A percentile compares a stretch with the other conserved stretches of the same genome.
Conservation (phyloP, 805 yeast species). For the Candida patagonica region DNA sequence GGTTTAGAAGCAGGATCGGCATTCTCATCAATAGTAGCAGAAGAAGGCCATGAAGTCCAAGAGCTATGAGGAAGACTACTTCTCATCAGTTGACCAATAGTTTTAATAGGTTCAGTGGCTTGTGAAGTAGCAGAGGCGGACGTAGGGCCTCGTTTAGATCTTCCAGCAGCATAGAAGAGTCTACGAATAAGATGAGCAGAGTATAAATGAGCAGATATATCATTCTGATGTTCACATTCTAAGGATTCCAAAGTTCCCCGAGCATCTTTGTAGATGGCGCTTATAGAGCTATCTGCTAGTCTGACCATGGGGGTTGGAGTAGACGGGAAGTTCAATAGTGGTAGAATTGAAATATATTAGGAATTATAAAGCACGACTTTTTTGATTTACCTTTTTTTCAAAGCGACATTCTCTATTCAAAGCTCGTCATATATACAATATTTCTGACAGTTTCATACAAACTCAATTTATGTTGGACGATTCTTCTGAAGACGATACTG, state of each 20-base stretch:
- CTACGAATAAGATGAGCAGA: slow-evolving; percentile 37
- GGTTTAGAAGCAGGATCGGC: slow-evolving; percentile 3
- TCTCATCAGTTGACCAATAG: not conserved
- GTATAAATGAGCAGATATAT: slow-evolving; percentile 58
- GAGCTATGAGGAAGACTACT: slow-evolving; percentile 26
- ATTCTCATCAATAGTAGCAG: not conserved
- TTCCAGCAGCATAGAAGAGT: not conserved
- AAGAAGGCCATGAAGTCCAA: slow-evolving; percentile 59
- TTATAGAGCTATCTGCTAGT: not conserved
- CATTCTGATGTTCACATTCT: slow-evolving; percentile 27
- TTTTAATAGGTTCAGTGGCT: not conserved
- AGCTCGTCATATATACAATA: not conserved
- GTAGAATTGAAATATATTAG: no score
- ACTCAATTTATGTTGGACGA: not conserved
- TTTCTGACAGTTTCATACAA: not conserved
- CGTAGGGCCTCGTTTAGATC: no score
- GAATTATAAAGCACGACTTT: no score
- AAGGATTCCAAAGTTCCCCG: slow-evolving; percentile 10
- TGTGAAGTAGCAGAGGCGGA: not conserved
- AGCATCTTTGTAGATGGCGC: slow-evolving; percentile 2
- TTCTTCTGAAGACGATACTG: not conserved
- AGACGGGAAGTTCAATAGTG: not conserved
- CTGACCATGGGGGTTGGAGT: not conserved
- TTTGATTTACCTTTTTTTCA: no score
- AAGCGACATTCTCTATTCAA: no score